Conservation (phyloP, 176 grass and related monocot species). For the Paspalum notatum region DNA sequence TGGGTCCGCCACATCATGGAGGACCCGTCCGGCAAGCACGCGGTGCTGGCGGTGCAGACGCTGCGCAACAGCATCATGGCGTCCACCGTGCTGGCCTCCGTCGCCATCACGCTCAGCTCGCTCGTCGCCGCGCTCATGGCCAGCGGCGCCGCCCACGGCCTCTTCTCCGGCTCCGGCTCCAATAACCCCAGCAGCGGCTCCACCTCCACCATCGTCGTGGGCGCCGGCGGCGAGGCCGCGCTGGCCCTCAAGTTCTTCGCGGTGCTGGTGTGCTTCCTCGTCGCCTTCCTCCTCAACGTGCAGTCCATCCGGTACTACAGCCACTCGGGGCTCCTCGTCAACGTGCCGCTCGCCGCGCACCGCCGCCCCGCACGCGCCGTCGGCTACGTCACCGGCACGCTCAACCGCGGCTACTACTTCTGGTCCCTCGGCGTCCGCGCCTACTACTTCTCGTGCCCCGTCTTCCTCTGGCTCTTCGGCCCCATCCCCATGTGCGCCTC, state of each 20-base stretch:
- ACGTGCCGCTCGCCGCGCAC: constrained; percentile 53
- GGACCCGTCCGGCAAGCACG: constrained; percentile 68
- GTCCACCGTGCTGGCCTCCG: constrained; percentile 76
- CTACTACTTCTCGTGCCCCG: constrained; percentile 71
- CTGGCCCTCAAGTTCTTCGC: constrained; percentile 69
- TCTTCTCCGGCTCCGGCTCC: not conserved
- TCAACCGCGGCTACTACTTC: constrained; percentile 69
- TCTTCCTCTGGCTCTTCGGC: constrained; percentile 73
- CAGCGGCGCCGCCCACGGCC: constrained; percentile 4
- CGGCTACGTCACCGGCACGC: constrained; percentile 49
- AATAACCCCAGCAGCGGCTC: no score
- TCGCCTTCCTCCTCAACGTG: constrained; percentile 84
- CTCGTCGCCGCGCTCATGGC: constrained; percentile 76
- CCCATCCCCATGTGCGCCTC: constrained; percentile 54
- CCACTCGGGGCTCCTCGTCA: constrained; percentile 67
- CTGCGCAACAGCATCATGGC: constrained; percentile 97
- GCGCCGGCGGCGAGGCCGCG: constrained; percentile 3
- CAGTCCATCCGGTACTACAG: constrained; percentile 89
- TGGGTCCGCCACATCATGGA: constrained; percentile 87
- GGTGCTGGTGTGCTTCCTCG: constrained; percentile 77
- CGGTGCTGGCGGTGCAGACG: constrained; percentile 80
- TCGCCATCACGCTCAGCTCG: constrained; percentile 77
- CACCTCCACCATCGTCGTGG: not conserved
- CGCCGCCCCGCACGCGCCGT: constrained; percentile 26
- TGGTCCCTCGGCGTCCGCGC: constrained; percentile 65